Conservation (phyloP, 768 basidiomycete species). For the Suillus alpinus region DNA sequence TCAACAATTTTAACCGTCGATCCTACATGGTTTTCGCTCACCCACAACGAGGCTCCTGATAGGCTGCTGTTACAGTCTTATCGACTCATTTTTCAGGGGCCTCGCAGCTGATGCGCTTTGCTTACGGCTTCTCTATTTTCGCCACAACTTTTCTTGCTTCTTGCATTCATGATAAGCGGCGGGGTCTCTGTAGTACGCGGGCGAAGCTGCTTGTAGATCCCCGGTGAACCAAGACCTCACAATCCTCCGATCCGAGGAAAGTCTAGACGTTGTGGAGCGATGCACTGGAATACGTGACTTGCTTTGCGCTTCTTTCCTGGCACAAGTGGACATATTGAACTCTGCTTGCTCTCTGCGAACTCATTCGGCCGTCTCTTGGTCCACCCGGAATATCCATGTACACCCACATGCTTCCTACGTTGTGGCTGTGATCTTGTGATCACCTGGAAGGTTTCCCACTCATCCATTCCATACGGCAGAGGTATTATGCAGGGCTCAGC, state of each 20-base stretch:
- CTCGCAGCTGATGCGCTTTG: conserved; percentile 34
- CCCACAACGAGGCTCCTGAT: neutral
- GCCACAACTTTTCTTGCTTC: conserved; percentile 10
- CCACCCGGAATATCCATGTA: neutral
- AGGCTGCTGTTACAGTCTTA: neutral
- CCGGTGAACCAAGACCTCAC: neutral
- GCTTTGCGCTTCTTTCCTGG: neutral
- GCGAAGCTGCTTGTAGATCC: conserved; percentile 8
- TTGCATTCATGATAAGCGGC: conserved; percentile 12
- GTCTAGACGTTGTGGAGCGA: conserved; percentile 9
- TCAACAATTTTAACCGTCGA: conserved; percentile 1
- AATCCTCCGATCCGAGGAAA: conserved; percentile 8
- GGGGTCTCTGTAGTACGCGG: conserved; percentile 11
- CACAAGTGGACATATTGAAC: conserved; percentile 4
- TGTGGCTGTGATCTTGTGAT: conserved; percentile 2
- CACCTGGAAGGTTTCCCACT: neutral
- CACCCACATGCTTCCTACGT: neutral
- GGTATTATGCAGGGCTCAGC: neutral
- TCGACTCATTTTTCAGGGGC: conserved; percentile 4
- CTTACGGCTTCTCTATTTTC: conserved; percentile 24
- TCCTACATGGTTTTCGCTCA: neutral
- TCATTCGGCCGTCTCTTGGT: neutral
- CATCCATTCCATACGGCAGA: neutral
- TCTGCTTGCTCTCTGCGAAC: neutral
- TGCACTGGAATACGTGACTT: neutral